Evolutionary conservation across 1,284 basidiomycete species (phyloP), one percentile per base, ranked within the genome.

Genomic region (Pterulicium gracile): DNA sequence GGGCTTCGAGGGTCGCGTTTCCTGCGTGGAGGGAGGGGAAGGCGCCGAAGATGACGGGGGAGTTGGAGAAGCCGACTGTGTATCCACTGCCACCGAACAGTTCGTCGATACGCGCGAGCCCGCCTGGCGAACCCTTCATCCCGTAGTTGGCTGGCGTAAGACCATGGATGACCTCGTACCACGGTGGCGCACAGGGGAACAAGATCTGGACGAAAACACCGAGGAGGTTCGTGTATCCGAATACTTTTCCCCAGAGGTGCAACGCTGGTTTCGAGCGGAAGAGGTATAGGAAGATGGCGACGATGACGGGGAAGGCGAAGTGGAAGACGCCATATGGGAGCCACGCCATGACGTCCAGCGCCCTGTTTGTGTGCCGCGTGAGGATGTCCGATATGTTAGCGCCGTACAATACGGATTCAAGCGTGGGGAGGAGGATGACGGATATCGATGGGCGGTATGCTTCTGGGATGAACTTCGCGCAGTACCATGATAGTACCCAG

Each of bases 91-190:
- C 70, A 53, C 85, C 78, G 64, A 98, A 92, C 41, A 98, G 71
- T 19, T 77, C 76, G 64, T 98, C 95, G 54, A 98, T 98, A 45
- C 95, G 83, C 10, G 86, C 82, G 4, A 98, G 77, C 1, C 95
- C 95, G 13, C 91, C 95, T 0, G 95, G 82, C 0, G 93, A 97
- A 20, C 96, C 93, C 42, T 79, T 81, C 75, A 96, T 94, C 44
- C 69, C 68, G 67, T 98, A 98, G 58, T 92, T 79, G 27, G 95
- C 95, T 0, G 95, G 95, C 0, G 89, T 95, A 23, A 98, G 78
- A 2, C 96, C 96, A 61, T 98, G 88, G 50, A 97, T 91, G 56
- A 98, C 77, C 61, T 98, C 96, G 64, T 98, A 98, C 96, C 94
- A 95, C 14, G 95, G 96, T 0, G 95, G 85, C 0, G 95, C 85